These are phyloP conservation scores for Bruguiera gymnorhiza DNA, from an alignment of 345 rosid genomes.

Conservation along the genomic window DNA sequence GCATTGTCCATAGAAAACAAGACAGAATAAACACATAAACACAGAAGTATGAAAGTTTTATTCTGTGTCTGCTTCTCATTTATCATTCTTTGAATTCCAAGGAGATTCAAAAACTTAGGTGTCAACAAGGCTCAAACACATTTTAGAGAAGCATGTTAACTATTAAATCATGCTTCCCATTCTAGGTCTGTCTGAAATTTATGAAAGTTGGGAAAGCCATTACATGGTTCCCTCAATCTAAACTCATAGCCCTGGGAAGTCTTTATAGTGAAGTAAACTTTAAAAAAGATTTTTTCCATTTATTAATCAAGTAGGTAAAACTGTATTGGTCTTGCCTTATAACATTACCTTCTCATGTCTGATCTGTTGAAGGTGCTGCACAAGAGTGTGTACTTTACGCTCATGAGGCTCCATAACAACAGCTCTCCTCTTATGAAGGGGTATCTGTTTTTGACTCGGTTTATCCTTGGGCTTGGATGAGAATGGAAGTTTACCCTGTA, in stretches of 20 bases:
- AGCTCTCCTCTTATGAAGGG: conserved; percentile 61
- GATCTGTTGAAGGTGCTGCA: conserved; percentile 63
- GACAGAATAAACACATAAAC: not conserved
- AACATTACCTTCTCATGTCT: conserved; percentile 54
- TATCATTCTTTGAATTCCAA: too few relatives aligned
- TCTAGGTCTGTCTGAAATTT: not conserved
- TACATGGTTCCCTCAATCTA: not conserved
- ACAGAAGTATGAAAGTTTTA: not conserved
- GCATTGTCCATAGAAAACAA: not conserved
- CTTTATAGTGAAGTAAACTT: not conserved
- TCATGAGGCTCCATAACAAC: conserved; percentile 76
- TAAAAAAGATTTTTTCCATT: too few relatives aligned
- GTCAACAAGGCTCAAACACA: too few relatives aligned
- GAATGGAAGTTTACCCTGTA: conserved; percentile 75
- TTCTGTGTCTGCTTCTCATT: not conserved
- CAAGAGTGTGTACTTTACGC: conserved; percentile 44
- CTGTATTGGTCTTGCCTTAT: not conserved
- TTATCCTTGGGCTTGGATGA: conserved; percentile 72
- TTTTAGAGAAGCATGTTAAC: not conserved
- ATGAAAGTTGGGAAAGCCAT: not conserved
- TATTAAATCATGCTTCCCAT: not conserved
- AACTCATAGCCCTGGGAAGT: not conserved
- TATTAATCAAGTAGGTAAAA: too few relatives aligned
- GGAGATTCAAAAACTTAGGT: too few relatives aligned
- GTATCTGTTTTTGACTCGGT: conserved; percentile 43